Conservation (phyloP, 1,284 basidiomycete genomes). For the Cerrena zonata region DNA sequence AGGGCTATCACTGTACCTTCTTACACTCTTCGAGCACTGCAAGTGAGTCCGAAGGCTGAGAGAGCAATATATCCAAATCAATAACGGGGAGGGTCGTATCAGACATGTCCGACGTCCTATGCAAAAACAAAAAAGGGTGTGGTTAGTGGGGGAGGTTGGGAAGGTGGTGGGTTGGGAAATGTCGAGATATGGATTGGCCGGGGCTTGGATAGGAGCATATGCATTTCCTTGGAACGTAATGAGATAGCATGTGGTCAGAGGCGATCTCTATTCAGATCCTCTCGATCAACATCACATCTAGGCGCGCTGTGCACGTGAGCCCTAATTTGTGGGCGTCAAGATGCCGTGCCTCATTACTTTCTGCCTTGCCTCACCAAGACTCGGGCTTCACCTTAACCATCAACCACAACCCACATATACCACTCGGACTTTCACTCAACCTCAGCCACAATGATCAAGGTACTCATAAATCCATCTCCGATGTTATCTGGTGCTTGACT, state of each 20-base stretch:
- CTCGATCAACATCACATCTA: background rate
- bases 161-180: too few species aligned
- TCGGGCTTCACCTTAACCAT: background rate
- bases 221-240: too few species aligned
- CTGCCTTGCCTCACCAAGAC: background rate
- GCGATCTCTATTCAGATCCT: background rate
- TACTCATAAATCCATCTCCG: conserved; percentile 16
- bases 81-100: conserved; percentile 56
- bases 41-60: conserved; percentile 40
- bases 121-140: background rate
- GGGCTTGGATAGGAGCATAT: too few species aligned
- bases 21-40: conserved; percentile 55
- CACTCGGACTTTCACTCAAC: conserved; percentile 13
- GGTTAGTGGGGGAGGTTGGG: background rate
- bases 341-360: background rate
- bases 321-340: background rate
- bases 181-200: background rate
- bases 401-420: conserved; percentile 17
- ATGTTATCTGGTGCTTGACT: background rate
- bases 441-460: conserved; percentile 52
- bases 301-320: background rate
- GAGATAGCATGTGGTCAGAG: background rate
- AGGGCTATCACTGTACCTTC: conserved; percentile 40
- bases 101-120: conserved; percentile 18
- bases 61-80: conserved; percentile 74